Conservation (phyloP, 2,329 filamentous ascomycete genomes). For the Verruconis gallopava region DNA sequence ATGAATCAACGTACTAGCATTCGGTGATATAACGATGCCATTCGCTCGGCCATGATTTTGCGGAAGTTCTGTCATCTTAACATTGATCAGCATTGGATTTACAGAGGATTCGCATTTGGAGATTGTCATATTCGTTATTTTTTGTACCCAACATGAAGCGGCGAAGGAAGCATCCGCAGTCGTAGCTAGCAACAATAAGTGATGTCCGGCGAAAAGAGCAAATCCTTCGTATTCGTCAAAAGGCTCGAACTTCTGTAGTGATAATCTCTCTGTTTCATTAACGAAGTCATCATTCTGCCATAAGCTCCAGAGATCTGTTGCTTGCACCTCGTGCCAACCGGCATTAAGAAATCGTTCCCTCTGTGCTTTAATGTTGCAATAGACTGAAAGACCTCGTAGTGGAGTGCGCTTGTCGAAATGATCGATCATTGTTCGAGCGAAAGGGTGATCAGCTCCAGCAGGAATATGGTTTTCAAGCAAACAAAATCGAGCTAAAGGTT, state of each 20-base stretch:
- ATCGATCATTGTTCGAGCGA: conserved; percentile 71
- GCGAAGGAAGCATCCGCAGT: background rate
- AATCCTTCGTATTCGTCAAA: conserved; percentile 98
- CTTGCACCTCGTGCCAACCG: conserved; percentile 54
- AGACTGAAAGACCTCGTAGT: conserved; percentile 58
- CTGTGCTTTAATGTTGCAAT: conserved; percentile 56
- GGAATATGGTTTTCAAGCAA: conserved; percentile 79
- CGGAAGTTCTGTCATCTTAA: background rate
- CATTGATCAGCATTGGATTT: background rate
- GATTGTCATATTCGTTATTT: background rate
- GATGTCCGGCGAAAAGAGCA: conserved; percentile 70
- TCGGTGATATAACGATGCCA: conserved; percentile 13
- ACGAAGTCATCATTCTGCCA: conserved; percentile 64
- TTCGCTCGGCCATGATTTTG: background rate
- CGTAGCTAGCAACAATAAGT: conserved; percentile 59
- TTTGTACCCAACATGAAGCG: background rate
- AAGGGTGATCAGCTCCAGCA: conserved; percentile 64
- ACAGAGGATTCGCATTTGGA: background rate
- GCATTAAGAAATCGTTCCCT: conserved; percentile 49
- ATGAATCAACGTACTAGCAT: conserved; percentile 23
- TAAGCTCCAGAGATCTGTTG: conserved; percentile 65
- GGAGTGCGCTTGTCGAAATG: conserved; percentile 75
- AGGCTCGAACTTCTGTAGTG: conserved; percentile 59
- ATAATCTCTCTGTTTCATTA: conserved; percentile 41
- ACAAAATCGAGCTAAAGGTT: conserved; percentile 56